These are phyloP conservation scores for Fusarium drepaniforme DNA, from an alignment of 2,329 filamentous ascomycete species.

Conservation along the genomic window DNA sequence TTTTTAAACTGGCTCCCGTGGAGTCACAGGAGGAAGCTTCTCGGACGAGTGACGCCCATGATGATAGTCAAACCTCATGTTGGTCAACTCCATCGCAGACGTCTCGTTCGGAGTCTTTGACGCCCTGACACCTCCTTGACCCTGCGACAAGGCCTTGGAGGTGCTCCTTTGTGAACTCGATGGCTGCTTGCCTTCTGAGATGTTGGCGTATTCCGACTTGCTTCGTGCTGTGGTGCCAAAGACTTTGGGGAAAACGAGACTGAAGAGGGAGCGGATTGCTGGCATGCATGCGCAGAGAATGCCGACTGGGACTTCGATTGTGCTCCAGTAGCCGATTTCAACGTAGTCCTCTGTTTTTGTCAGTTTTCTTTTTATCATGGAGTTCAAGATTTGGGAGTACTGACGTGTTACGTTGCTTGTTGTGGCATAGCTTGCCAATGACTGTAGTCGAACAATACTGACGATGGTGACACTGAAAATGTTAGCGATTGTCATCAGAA, in stretches of 20 bases:
- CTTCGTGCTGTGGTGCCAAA: constrained; percentile 22
- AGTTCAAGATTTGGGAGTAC: background rate
- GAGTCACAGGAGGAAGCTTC: constrained; percentile 6
- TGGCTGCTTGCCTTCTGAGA: background rate
- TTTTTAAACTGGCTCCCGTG: constrained; percentile 11
- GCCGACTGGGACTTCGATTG: constrained; percentile 46
- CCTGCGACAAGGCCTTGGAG: background rate
- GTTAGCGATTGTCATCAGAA: background rate
- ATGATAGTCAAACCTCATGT: background rate
- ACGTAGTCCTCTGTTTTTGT: constrained; percentile 39
- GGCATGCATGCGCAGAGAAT: constrained; percentile 49
- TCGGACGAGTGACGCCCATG: constrained; percentile 4
- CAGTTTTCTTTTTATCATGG: background rate
- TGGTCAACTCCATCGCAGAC: constrained; percentile 13
- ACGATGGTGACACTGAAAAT: constrained; percentile 8
- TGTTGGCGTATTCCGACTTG: constrained; percentile 29
- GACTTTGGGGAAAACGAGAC: constrained; percentile 30
- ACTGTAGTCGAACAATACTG: constrained; percentile 17
- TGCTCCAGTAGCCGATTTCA: constrained; percentile 44
- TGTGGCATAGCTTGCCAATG: constrained; percentile 21
- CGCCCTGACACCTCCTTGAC: background rate
- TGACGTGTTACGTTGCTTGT: constrained; percentile 23
- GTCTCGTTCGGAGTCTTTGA: background rate
- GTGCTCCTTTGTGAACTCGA: background rate
- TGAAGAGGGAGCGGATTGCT: constrained; percentile 33